Percentiles rank a stretch among this genome's conserved stretches.
These are phyloP conservation scores for Trichoderma atroviride DNA, from an alignment of 2,329 filamentous ascomycete genomes.

Conservation along the genomic window DNA sequence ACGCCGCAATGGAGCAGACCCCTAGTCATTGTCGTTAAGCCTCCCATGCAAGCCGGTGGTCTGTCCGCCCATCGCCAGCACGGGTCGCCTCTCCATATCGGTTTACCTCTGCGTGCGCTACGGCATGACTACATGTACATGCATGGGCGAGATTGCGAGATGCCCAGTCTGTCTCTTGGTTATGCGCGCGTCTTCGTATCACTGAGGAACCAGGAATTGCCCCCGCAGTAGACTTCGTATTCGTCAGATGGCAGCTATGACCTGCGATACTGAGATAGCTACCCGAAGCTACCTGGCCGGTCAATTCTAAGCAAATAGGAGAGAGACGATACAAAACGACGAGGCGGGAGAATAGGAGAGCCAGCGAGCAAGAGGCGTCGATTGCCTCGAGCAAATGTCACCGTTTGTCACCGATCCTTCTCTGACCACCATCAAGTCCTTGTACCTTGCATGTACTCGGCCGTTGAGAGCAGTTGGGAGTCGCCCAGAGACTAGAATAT, in stretches of 20 bases:
- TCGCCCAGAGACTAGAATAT: conserved; percentile 13
- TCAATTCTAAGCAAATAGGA: not conserved
- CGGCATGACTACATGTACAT: conserved; percentile 24
- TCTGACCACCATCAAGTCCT: conserved; percentile 22
- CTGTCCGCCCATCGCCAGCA: conserved; percentile 1
- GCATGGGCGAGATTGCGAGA: conserved; percentile 23
- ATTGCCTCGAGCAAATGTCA: not conserved
- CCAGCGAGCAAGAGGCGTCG: not conserved
- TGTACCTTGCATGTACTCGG: conserved; percentile 18
- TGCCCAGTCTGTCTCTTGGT: conserved; percentile 21
- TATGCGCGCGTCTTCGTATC: conserved; percentile 26
- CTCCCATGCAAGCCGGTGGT: conserved; percentile 17
- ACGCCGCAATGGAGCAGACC: conserved; percentile 21
- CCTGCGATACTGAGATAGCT: conserved; percentile 17
- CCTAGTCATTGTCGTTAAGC: not conserved
- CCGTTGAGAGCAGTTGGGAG: not conserved
- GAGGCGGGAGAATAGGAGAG: not conserved
- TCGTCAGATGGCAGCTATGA: conserved; percentile 23
- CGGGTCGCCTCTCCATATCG: not conserved
- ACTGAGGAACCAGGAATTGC: conserved; percentile 24
- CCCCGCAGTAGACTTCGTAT: conserved; percentile 29
- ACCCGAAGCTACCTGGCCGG: conserved; percentile 2
- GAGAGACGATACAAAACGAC: not conserved
- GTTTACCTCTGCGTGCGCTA: conserved; percentile 7
- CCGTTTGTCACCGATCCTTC: not conserved